These are phyloP conservation scores for Trichoderma atrobrunneum DNA, from an alignment of 2,329 filamentous ascomycete genomes.

Conservation along the genomic window DNA sequence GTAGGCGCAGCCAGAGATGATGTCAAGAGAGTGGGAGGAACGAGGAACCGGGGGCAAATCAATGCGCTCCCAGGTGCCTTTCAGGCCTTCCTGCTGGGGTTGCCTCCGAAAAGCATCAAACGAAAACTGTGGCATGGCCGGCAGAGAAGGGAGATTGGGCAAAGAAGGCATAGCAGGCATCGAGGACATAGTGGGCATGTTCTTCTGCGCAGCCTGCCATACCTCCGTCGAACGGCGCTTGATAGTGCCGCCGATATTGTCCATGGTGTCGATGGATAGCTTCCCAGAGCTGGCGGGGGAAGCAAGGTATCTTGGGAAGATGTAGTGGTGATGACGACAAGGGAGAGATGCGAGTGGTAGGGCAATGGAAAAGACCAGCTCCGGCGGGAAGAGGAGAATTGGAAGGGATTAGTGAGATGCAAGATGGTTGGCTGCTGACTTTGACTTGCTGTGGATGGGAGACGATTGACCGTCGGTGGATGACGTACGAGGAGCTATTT, in stretches of 20 bases:
- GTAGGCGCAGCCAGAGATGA: conserved; percentile 54
- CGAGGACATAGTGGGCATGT: conserved; percentile 29
- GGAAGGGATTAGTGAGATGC: conserved; percentile 13
- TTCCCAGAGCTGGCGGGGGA: not conserved
- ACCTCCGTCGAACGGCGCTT: conserved; percentile 56
- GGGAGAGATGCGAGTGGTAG: not conserved
- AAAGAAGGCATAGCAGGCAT: not conserved
- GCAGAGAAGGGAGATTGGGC: conserved; percentile 27
- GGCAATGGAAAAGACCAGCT: not conserved
- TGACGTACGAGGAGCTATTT: conserved; percentile 17
- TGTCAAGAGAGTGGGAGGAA: conserved; percentile 70
- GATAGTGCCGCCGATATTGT: conserved; percentile 50
- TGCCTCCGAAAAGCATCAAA: conserved; percentile 14
- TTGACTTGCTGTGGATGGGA: not conserved
- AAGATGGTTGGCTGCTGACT: conserved; percentile 17
- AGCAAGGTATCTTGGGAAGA: not conserved
- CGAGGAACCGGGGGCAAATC: conserved; percentile 57
- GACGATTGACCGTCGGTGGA: not conserved
- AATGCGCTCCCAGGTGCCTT: conserved; percentile 61
- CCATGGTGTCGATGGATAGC: conserved; percentile 38
- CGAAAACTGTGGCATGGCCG: conserved; percentile 12
- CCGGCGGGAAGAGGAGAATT: not conserved
- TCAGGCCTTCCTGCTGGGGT: conserved; percentile 37
- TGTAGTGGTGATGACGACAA: not conserved
- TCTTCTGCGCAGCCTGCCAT: conserved; percentile 49